Evolutionary conservation across 1,284 basidiomycete genomes (phyloP), one percentile per base, ranked within the genome.

Genomic region (Lentinus polychrous): DNA sequence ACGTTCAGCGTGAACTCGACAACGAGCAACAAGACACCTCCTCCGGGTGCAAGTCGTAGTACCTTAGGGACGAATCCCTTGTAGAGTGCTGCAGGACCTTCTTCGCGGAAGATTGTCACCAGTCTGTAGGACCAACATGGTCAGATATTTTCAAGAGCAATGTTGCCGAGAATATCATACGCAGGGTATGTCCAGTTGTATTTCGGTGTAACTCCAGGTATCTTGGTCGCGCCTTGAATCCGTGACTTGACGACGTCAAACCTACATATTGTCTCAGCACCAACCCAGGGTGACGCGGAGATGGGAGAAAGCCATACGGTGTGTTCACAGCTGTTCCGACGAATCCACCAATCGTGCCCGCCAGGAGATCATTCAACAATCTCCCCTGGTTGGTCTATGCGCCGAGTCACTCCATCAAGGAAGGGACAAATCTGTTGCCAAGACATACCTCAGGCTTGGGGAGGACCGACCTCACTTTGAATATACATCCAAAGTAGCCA

Each of bases 161-260:
- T 23, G 31, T 24, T n/a, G n/a, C n/a, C n/a, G n/a, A n/a, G n/a
- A n/a, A n/a, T 23, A 35, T 55, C 68, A 49, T 60, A 73, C 60
- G 86, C 87, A 50, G 91, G 90, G 66, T 93, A 93, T 45, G 94
- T 91, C 84, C 94, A 95, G 69, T 92, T 91, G 70, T 94, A 94
- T 64, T 93, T 94, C 24, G 87, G 87, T 5, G 67, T 68, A 15
- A 81, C 78, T 33, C 89, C 81, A 31, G 86, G 78, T 58, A 80
- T 64, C 57, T 74, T 79, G 44, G 74, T 76, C 32, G 80, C 72
- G 49, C 91, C 87, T 68, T 95, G 93, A 47, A 99, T 94, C 48
- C 96, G 85, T 18, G 92, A 94, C 71, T 99, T 99, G 56, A 98
- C 92, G 51, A 99, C 80, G 63, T 83, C 81, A 53, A 83, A 83